Evolutionary conservation across 2,329 filamentous ascomycete species (phyloP), one percentile per base, ranked within the genome.

Genomic region (Claviceps pazoutovae): DNA sequence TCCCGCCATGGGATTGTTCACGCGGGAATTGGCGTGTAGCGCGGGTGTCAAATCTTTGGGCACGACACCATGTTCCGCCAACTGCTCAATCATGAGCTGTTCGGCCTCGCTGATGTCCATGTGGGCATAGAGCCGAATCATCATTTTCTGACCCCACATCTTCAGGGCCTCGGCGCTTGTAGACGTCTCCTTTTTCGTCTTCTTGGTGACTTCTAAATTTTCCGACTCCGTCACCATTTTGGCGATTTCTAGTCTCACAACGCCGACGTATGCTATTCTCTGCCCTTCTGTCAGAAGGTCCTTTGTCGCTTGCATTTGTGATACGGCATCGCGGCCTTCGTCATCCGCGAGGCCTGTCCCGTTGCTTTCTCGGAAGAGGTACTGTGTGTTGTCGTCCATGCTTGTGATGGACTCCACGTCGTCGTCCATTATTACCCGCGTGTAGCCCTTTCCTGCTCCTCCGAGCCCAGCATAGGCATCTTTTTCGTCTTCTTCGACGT

Each of bases 131-230:
- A 98, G 67, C 23, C 91, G 82, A 54, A 96, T 82, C 90, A 98
- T 98, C 78, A 95, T 95, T 71, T 94, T 94, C 66, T 98, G 93
- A 52, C 86, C 83, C 91, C 91, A 98, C 86, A 96, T 96, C 67
- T 85, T 85, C 71, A 87, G 84, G 38, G 83, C 79, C 66, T 96
- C 93, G 11, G 82, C 71, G 0, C 86, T 80, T 55, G 84, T 71
- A 34, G 79, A 75, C 11, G 89, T 65, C 44, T 82, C 72, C 65
- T 91, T 96, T 67, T 84, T 93, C 1, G 80, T 77, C 43, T 74
- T 78, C 60, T 76, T 87, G 2, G 76, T 82, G 30, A 70, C 68
- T 54, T 82, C 77, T 41, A 90, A 65, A 11, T 68, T 66, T 52
- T 88, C 80, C 51, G 83, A 65, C 36, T 86, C 82, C 56, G 79